phyloP scores from a whole-genome alignment of 352 stramenopile genomes.

The Pythium inflatum region DNA sequence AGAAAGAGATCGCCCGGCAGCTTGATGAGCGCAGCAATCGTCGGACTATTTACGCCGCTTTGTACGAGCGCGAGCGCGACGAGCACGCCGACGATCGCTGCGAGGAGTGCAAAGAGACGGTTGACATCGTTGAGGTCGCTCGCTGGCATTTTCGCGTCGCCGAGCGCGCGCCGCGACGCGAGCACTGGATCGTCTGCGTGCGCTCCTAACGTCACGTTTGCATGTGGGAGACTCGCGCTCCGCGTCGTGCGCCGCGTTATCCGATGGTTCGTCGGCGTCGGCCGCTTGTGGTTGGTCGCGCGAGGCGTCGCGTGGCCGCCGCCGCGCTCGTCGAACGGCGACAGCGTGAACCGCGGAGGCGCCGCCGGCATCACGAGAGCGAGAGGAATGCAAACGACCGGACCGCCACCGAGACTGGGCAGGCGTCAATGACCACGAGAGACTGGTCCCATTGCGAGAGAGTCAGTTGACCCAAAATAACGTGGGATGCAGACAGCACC shows the following conservation, averaged over 20 bases:
- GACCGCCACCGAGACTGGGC: no score
- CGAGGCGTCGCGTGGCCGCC: neutral
- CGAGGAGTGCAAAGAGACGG: conserved; percentile 20
- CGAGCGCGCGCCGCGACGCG: conserved; percentile 24
- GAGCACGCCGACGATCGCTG: conserved; percentile 27
- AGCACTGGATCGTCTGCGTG: conserved; percentile 18
- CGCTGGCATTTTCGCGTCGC: conserved; percentile 18
- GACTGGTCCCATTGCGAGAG: conserved; percentile 8
- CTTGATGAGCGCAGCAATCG: conserved; percentile 30
- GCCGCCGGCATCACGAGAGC: conserved; percentile 15
- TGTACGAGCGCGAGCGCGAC: conserved; percentile 34
- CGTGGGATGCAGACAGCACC: neutral
- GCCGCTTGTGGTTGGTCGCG: conserved; percentile 16
- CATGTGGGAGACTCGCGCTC: no score
- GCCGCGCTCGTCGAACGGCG: conserved; percentile 7
- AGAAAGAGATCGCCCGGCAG: conserved; percentile 44
- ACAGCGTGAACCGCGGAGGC: conserved; percentile 25
- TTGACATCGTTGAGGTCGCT: conserved; percentile 35
- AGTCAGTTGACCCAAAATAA: conserved; percentile 25
- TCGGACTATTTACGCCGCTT: conserved; percentile 18
- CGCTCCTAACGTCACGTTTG: no score
- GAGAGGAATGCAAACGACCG: neutral
- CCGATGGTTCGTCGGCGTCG: neutral
- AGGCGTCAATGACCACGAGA: no score
- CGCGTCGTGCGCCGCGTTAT: no score